A percentile compares a stretch with the other conserved stretches of the same genome.
Conservation (phyloP, 1,284 basidiomycete genomes). For the Sanguinoderma infundibulare region DNA sequence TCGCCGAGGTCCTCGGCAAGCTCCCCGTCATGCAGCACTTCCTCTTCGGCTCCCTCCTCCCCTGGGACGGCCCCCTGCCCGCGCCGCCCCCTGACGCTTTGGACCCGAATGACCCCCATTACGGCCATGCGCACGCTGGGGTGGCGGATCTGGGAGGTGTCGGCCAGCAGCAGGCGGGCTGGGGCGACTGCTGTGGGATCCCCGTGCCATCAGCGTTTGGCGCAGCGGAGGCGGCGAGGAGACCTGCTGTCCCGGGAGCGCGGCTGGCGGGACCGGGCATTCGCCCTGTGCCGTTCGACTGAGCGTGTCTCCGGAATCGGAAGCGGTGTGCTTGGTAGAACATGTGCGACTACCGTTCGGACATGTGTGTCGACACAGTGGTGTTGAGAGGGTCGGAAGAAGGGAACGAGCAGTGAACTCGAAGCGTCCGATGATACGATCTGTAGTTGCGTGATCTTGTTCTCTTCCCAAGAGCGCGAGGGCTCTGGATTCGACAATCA, state of each 20-base stretch:
- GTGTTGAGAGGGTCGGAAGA: too few species aligned
- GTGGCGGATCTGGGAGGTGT: slow-evolving; percentile 54
- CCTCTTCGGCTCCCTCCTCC: slow-evolving; percentile 87
- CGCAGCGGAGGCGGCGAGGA: slow-evolving; percentile 57
- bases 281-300: slow-evolving; percentile 87
- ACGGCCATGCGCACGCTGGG: too few species aligned
- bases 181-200: slow-evolving; percentile 97
- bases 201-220: slow-evolving; percentile 85
- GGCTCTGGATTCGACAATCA: too few species aligned
- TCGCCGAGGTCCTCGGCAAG: slow-evolving; percentile 93
- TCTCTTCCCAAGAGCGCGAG: too few species aligned
- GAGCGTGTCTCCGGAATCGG: too few species aligned
- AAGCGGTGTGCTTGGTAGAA: too few species aligned
- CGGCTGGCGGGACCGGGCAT: slow-evolving; percentile 63
- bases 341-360: too few species aligned
- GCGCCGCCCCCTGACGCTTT: slow-evolving; percentile 40
- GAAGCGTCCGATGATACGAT: too few species aligned
- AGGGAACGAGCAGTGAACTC: too few species aligned
- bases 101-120: slow-evolving; percentile 50
- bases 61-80: slow-evolving; percentile 67
- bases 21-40: slow-evolving; percentile 85
- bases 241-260: too few species aligned
- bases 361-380: too few species aligned
- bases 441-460: too few species aligned
- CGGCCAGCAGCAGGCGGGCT: slow-evolving; percentile 59